phyloP scores from a whole-genome alignment of 768 basidiomycete genomes.

The Agrocybe praecox region DNA sequence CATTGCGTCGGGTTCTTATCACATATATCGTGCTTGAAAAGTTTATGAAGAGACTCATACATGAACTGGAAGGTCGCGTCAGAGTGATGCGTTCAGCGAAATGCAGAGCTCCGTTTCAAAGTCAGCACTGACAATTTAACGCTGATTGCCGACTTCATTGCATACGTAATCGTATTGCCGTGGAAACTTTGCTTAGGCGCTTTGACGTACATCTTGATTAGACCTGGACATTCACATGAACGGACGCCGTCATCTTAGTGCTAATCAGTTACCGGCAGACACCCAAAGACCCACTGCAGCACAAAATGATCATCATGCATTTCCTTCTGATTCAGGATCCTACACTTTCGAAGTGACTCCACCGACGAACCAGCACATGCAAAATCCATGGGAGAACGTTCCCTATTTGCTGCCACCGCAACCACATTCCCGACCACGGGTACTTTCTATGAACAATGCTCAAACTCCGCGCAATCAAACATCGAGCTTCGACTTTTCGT shows the following conservation, averaged over 20 bases:
- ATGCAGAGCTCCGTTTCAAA: too few relatives aligned
- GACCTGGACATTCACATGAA: neutral
- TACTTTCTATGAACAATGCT: constrained; percentile 31
- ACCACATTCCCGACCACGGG: constrained; percentile 26
- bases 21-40: too few relatives aligned
- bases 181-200: too few relatives aligned
- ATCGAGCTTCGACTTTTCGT: constrained; percentile 28
- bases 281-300: neutral
- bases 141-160: too few relatives aligned
- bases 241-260: neutral
- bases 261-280: neutral
- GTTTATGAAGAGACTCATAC: too few relatives aligned
- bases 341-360: constrained; percentile 11
- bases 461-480: constrained; percentile 13
- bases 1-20: too few relatives aligned
- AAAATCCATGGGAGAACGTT: constrained; percentile 13
- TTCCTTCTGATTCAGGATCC: neutral
- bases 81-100: too few relatives aligned
- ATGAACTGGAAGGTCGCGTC: too few relatives aligned
- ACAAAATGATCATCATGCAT: neutral
- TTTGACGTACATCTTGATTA: too few relatives aligned
- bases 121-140: too few relatives aligned
- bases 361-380: constrained; percentile 1
- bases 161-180: too few relatives aligned
- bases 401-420: constrained; percentile 9